These are phyloP conservation scores for Allium cepa DNA, from an alignment of 106 monocot species.

Conservation along the genomic window DNA sequence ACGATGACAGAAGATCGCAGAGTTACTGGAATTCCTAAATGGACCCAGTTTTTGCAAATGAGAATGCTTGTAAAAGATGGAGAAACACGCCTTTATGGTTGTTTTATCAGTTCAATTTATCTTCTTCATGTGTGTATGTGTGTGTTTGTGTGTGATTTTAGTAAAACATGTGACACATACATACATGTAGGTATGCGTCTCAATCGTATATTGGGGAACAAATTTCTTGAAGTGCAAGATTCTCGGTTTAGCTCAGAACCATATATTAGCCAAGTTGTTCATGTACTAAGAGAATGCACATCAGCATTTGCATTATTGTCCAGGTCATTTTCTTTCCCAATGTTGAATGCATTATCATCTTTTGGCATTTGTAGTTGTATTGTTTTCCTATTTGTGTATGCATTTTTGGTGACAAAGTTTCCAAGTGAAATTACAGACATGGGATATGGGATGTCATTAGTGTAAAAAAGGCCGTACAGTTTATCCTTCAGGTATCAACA, in stretches of 20 bases:
- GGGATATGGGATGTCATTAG: constrained; percentile 96
- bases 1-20: constrained; percentile 89
- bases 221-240: constrained; percentile 92
- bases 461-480: constrained; percentile 52
- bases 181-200: constrained; percentile 72
- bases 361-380: background rate
- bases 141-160: too few relatives aligned
- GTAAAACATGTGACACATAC: background rate
- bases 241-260: constrained; percentile 78
- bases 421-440: constrained; percentile 47
- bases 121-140: too few relatives aligned
- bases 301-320: constrained; percentile 72
- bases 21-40: constrained; percentile 47
- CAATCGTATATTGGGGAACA: constrained; percentile 85
- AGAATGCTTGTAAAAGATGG: constrained; percentile 73
- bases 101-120: background rate
- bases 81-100: constrained; percentile 77
- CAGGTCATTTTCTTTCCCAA: constrained; percentile 33
- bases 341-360: background rate
- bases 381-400: background rate
- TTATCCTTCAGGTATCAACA: constrained; percentile 47
- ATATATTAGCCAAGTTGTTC: constrained; percentile 68
- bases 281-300: constrained; percentile 30
- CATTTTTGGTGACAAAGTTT: background rate
- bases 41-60: constrained; percentile 47